Evolutionary conservation across 139 green algal genomes (phyloP), one percentile per base, ranked within the genome.

Genomic region (Chlamydomonas incerta): DNA sequence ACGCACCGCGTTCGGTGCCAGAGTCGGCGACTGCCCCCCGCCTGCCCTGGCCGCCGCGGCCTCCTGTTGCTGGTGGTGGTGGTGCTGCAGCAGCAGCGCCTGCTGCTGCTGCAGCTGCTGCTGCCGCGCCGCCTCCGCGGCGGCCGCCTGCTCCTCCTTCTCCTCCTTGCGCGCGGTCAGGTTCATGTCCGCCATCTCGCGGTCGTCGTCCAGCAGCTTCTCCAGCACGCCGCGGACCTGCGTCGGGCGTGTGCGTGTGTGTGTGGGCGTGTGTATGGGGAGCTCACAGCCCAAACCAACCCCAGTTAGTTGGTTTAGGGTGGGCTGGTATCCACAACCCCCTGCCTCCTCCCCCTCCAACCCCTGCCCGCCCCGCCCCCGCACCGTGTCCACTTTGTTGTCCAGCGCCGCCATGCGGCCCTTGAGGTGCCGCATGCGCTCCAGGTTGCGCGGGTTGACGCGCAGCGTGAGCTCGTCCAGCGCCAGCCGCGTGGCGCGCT

Each of bases 131-230:
- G 28, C n/a, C 72, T 77, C 23, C 18, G 74, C 74, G 0, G 57
- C 74, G 5, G 74, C 74, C 17, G 74, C 62, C 41, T 46, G 67
- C 79, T 69, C 24, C 69, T 29, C 3, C 58, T 37, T 37, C 58
- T 41, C 33, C 74, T 71, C 69, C 55, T 74, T 15, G 31, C 37
- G 55, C 10, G 81, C 69, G 37, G 62, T 88, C 21, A 92, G 84
- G 80, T 81, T 84, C 79, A 92, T 82, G 31, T 74, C 88, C 6
- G 72, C 71, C 71, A 92, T 89, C 50, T 81, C 62, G 35, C 50
- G 66, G 58, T 88, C 85, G 67, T 92, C 85, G 52, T 89, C 84
- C 35, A 92, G 77, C 55, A 90, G 72, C 65, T 89, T 87, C 84
- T 90, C 88, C 0, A 92, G 79, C 31, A 92, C 69, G 20, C 83